A percentile compares a stretch with the other conserved stretches of the same genome.
Conservation (phyloP, 2,329 filamentous ascomycete species). For the Pseudogymnoascus sp. region DNA sequence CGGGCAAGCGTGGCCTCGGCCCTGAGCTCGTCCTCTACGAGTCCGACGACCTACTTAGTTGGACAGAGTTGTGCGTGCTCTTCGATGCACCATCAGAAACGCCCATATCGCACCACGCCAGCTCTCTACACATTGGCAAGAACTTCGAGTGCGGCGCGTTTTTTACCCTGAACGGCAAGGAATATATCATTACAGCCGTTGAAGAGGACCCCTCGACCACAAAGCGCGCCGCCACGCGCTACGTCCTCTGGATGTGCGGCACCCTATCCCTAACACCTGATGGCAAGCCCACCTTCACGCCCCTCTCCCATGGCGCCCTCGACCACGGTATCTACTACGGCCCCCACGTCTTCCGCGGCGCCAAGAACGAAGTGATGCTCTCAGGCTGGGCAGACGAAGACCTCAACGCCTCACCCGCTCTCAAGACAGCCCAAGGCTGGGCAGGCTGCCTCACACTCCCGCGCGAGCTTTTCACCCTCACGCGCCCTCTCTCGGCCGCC, state of each 20-base stretch:
- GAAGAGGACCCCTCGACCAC: background rate
- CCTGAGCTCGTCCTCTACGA: conserved; percentile 18
- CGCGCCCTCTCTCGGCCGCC: conserved; percentile 10
- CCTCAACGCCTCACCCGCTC: background rate
- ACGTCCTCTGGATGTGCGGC: background rate
- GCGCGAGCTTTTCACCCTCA: conserved; percentile 18
- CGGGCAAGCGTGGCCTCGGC: conserved; percentile 15
- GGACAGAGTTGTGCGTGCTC: conserved; percentile 15
- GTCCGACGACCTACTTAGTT: conserved; percentile 17
- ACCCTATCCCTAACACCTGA: background rate
- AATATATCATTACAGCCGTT: conserved; percentile 18
- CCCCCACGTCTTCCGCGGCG: conserved; percentile 18
- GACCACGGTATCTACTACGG: conserved; percentile 19
- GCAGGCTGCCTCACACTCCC: conserved; percentile 17
- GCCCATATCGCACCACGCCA: conserved; percentile 13
- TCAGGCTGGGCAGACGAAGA: conserved; percentile 20
- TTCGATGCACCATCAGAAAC: conserved; percentile 12
- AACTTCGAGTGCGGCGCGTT: conserved; percentile 21
- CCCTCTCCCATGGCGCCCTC: conserved; percentile 16
- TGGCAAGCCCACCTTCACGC: conserved; percentile 16
- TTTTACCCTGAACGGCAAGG: conserved; percentile 17
- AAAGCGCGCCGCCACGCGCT: background rate
- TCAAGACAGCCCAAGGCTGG: conserved; percentile 17
- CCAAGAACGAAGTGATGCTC: conserved; percentile 16
- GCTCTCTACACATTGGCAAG: conserved; percentile 15